A percentile compares a stretch with the other conserved stretches of the same genome.
Evolutionary conservation across 2,329 filamentous ascomycete genomes (phyloP).

Genomic region (Pseudogymnoascus sp.): DNA sequence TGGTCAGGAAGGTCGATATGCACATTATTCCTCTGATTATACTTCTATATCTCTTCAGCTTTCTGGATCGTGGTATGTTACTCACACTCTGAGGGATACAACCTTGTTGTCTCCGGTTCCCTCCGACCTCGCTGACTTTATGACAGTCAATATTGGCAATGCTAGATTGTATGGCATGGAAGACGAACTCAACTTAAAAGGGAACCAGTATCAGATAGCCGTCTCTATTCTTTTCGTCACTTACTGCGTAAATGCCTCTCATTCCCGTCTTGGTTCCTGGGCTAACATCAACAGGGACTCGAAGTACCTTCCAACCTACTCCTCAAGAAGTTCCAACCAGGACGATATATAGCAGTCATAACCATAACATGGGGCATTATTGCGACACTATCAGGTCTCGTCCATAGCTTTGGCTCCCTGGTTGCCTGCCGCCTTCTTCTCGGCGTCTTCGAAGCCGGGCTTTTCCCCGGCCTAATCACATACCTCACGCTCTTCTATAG

Average conservation of each 20-base stretch:
- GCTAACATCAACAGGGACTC: constrained; percentile 24
- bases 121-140: constrained; percentile 20
- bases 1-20: constrained; percentile 48
- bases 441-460: constrained; percentile 47
- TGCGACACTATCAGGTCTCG: constrained; percentile 44
- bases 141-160: constrained; percentile 51
- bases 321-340: constrained; percentile 37
- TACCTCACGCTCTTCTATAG: constrained; percentile 59
- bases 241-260: constrained; percentile 35
- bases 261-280: not conserved
- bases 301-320: constrained; percentile 40
- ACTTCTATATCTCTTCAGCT: constrained; percentile 65
- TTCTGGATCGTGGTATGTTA: constrained; percentile 54
- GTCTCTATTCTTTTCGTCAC: constrained; percentile 44
- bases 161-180: constrained; percentile 50
- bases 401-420: constrained; percentile 43
- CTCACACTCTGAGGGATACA: constrained; percentile 22
- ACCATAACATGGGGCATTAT: constrained; percentile 41
- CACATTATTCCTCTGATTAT: constrained; percentile 59
- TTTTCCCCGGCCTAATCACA: constrained; percentile 48
- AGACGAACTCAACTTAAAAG: constrained; percentile 42
- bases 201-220: constrained; percentile 47
- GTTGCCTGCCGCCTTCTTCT: constrained; percentile 47
- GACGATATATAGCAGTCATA: constrained; percentile 39
- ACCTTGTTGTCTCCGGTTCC: constrained; percentile 4